These are phyloP conservation scores for Alopecurus myosuroides DNA, from an alignment of 176 grass and related monocot species.

Conservation along the genomic window DNA sequence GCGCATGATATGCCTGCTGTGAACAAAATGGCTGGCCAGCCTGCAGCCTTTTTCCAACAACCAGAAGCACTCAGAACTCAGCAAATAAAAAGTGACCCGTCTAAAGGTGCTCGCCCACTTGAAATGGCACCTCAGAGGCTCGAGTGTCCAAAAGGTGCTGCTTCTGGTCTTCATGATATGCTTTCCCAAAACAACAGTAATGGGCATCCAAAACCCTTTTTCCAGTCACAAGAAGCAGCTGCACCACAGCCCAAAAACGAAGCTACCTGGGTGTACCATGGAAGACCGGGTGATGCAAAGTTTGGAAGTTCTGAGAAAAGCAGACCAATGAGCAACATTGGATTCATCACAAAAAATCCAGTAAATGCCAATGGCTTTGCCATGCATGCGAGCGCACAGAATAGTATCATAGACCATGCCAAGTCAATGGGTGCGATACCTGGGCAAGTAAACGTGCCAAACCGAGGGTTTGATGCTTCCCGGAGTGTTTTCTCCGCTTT, in stretches of 20 bases:
- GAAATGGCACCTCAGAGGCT: conserved; percentile 29
- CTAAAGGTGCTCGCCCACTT: conserved; percentile 15
- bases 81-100: conserved; percentile 30
- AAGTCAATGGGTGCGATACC: conserved; percentile 41
- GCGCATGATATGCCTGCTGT: conserved; percentile 19
- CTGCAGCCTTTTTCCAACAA: conserved; percentile 52
- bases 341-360: conserved; percentile 58
- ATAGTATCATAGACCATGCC: conserved; percentile 42
- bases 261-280: conserved; percentile 41
- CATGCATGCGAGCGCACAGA: conserved; percentile 35
- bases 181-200: conserved; percentile 16
- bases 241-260: conserved; percentile 44
- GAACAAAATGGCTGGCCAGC: conserved; percentile 35
- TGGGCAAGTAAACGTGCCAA: conserved; percentile 39
- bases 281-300: conserved; percentile 53
- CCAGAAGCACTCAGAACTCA: conserved; percentile 13
- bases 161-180: conserved; percentile 31
- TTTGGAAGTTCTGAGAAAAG: conserved; percentile 33
- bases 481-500: conserved; percentile 48
- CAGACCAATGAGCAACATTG: conserved; percentile 32
- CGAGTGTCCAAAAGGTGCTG: conserved; percentile 30
- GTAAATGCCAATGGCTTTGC: conserved; percentile 32
- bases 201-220: conserved; percentile 44
- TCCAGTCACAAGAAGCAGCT: conserved; percentile 52
- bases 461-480: conserved; percentile 46